Evolutionary conservation across 1,284 basidiomycete genomes (phyloP).

Genomic region (Trichosporon sp.): DNA sequence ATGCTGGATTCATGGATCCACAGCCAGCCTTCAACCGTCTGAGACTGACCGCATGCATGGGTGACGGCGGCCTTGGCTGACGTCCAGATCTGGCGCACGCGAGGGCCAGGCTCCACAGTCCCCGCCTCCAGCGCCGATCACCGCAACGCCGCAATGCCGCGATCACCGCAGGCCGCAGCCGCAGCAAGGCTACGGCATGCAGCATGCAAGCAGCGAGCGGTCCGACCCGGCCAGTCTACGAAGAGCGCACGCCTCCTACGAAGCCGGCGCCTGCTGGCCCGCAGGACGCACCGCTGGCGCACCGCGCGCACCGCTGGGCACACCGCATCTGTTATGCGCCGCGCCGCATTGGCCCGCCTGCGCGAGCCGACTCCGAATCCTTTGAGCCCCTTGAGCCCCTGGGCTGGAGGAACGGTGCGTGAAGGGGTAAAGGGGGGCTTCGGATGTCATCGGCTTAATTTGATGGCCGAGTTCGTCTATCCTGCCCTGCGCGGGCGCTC

Average conservation of each 20-base stretch:
- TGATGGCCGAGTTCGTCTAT: slow-evolving; percentile 1
- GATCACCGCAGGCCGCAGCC: background rate
- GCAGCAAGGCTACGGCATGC: too few relatives aligned
- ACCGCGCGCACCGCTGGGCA: background rate
- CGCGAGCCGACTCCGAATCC: background rate
- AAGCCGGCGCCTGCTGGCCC: too few relatives aligned
- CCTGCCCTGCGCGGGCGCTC: too few relatives aligned
- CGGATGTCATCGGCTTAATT: slow-evolving; percentile 4
- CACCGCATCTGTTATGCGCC: background rate
- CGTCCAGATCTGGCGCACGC: background rate
- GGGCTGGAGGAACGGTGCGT: background rate
- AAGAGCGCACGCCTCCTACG: background rate
- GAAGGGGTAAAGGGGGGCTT: background rate
- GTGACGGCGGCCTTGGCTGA: background rate
- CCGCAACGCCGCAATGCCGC: background rate
- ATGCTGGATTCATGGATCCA: too few relatives aligned
- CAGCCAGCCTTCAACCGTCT: background rate
- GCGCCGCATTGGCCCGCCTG: background rate
- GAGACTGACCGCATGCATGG: too few relatives aligned
- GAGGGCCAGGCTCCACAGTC: background rate
- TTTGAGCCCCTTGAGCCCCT: too few relatives aligned
- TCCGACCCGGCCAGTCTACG: background rate
- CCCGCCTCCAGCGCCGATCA: background rate
- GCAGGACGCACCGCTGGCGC: too few relatives aligned
- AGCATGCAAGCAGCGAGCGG: too few relatives aligned